Base-by-base conservation (phyloP, 1,139 yeast genomes). In the Suhomyces kunorum region DNA sequence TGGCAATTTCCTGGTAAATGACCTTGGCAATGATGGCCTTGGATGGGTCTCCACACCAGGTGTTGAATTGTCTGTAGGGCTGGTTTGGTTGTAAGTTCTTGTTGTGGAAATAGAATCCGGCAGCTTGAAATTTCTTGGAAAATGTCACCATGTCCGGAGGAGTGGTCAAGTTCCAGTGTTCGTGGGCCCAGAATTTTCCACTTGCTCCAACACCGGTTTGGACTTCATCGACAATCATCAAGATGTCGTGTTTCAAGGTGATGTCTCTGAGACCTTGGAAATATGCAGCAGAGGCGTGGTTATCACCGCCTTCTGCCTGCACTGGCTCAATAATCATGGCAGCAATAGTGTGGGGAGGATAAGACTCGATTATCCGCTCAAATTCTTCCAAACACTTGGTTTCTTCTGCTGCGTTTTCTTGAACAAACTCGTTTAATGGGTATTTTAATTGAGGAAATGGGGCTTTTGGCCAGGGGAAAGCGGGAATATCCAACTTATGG, bases 31-130 rank as follows among this genome's bases (percentile, higher is more conserved):
- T 64, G 40, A 80, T 65, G 62, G 81, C 80, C 63, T 78, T 78
- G 25, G 84, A 79, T 57, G 89, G 87, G 58, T 83, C 89, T 55
- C 89, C 90, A 65, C 88, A 83, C 90, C 90, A 83, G 47, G 90
- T 83, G 74, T 83, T 83, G 70, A 83, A 83, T 61, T 83, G 89
- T 66, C 89, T 77, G 66, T 78, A 83, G 8, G 89, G 78, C 50
- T 69, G 71, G 50, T 74, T 75, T 47, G 87, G 87, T 54, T 78
- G 74, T 51, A 81, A 76, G 39, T 72, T 69, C 24, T 78, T 79
- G 61, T 83, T 80, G 49, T 74, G 76, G 74, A 80, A 83, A 68
- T 77, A 83, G 66, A 81, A 83, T 33, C 90, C 90, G 8, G 89
- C 89, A 43, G 86, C 80, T 64, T 83, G 90, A 74, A 83, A 82